Evolutionary conservation across 768 basidiomycete genomes (phyloP).

Genomic region (Russula sp.): DNA sequence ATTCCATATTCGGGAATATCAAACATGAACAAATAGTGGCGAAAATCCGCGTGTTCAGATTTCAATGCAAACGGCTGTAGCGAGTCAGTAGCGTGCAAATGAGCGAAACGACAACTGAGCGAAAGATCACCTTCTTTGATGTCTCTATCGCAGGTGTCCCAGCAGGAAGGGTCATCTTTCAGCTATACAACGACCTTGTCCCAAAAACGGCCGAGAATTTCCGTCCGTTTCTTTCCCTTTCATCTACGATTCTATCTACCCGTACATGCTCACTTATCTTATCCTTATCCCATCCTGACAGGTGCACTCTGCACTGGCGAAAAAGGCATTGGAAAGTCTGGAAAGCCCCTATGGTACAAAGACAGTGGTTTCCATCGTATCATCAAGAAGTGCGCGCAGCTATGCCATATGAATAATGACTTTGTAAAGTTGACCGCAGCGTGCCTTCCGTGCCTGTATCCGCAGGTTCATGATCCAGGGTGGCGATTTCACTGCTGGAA

Average conservation of each 20-base stretch:
- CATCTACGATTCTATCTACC: conserved; percentile 1
- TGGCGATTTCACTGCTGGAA: conserved; percentile 85
- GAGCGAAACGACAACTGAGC: conserved; percentile 29
- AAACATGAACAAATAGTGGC: too few relatives aligned
- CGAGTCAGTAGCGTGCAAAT: too few relatives aligned
- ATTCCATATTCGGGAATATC: too few relatives aligned
- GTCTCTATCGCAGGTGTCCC: conserved; percentile 72
- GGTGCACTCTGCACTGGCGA: conserved; percentile 85
- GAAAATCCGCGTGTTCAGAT: too few relatives aligned
- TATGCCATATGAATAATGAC: background rate
- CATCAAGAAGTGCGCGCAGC: conserved; percentile 66
- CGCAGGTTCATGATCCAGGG: conserved; percentile 89
- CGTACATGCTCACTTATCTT: background rate
- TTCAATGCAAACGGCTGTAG: too few relatives aligned
- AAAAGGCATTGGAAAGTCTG: conserved; percentile 60
- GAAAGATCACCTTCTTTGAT: conserved; percentile 67
- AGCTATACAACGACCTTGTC: conserved; percentile 81
- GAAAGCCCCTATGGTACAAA: conserved; percentile 66
- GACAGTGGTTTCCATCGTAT: conserved; percentile 75
- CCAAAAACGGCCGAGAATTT: conserved; percentile 96
- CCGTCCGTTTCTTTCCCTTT: conserved; percentile 48
- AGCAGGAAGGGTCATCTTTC: conserved; percentile 71
- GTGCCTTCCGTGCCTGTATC: background rate
- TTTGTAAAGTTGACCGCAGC: background rate
- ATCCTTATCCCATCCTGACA: conserved; percentile 32